A percentile compares a stretch with the other conserved stretches of the same genome.
Evolutionary conservation across 192 early-diverging fungal genomes (phyloP).

Genomic region (Entophlyctis luteolus): DNA sequence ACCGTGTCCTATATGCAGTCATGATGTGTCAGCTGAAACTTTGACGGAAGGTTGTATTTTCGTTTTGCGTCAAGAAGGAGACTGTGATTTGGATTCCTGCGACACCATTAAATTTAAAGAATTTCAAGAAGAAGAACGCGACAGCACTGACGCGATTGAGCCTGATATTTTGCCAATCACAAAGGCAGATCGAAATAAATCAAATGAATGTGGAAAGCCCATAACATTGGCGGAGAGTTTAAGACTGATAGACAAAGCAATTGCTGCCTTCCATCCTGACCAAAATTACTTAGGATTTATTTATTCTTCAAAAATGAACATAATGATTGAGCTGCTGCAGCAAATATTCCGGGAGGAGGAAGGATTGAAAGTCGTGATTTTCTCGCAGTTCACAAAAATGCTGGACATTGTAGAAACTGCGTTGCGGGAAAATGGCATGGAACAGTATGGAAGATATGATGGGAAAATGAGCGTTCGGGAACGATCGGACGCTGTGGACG

Average conservation of each 20-base stretch:
- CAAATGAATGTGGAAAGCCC: neutral
- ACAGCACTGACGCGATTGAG: neutral
- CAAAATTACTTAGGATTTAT: neutral
- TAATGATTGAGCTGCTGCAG: slow-evolving; percentile 28
- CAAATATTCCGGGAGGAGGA: neutral
- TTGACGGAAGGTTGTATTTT: neutral
- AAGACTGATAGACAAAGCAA: neutral
- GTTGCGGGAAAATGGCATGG: slow-evolving; percentile 18
- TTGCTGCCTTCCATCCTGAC: neutral
- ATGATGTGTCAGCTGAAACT: neutral
- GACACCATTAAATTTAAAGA: neutral
- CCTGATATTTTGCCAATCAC: neutral
- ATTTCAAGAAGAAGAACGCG: neutral
- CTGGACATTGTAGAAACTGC: slow-evolving; percentile 36
- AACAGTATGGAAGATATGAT: slow-evolving; percentile 28
- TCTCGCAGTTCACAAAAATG: slow-evolving; percentile 44
- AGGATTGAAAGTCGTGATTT: slow-evolving; percentile 31
- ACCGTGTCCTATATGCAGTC: neutral
- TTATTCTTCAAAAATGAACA: slow-evolving; percentile 1
- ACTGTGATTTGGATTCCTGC: neutral
- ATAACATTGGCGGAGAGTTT: neutral
- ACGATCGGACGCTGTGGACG: slow-evolving; percentile 20
- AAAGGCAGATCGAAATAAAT: neutral
- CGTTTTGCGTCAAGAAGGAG: too few species aligned
- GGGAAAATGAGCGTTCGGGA: slow-evolving; percentile 5